Evolutionary conservation across 1,284 basidiomycete species (phyloP), one percentile per base, ranked within the genome.

Genomic region (Phellopilus nigrolimitatus): DNA sequence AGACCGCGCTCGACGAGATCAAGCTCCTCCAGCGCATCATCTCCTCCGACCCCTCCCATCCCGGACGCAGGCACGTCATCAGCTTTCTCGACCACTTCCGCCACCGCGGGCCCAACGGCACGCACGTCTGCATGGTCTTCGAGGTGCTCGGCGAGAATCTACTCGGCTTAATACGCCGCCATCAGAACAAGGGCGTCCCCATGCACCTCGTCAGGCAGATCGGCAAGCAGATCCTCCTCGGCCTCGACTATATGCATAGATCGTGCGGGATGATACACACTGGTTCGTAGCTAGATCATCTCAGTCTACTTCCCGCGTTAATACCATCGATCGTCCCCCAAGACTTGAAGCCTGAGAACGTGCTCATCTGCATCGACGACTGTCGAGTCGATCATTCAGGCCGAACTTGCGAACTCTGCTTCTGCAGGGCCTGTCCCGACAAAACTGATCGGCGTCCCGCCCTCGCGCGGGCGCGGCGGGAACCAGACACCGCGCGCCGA

Each of bases 111-210:
- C 95, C 95, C 12, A 97, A 99, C 66, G 95, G 95, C 43, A 88
- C 84, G 15, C 95, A 99, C 70, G 91, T 99, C 57, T 99, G 97
- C 78, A 99, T 99, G 95, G 95, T 99, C 13, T 98, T 98, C 65
- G 95, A 99, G 70, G 97, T 99, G 30, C 80, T 99, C 8, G 95
- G 97, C 52, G 97, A 99, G 72, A 98, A 97, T 66, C 73, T 99
- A n/a, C 80, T 99, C 0, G 95, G 95, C 2, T 80, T 99, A 60
- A 97, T 98, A 79, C 97, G 97, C 71, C 83, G 95, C 17, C 92
- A 97, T 71, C 86, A 90, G 70, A 88, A 88, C 68, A 91, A 92
- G 61, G 95, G 97, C 57, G 94, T 99, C 1, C 95, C 97, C 2
- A 90, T 94, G 72, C 85, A 79, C 56, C 78, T 99, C 60, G 94